phyloP scores from a whole-genome alignment of 2,329 filamentous ascomycete species.

The Alternaria hordeiaustralica region DNA sequence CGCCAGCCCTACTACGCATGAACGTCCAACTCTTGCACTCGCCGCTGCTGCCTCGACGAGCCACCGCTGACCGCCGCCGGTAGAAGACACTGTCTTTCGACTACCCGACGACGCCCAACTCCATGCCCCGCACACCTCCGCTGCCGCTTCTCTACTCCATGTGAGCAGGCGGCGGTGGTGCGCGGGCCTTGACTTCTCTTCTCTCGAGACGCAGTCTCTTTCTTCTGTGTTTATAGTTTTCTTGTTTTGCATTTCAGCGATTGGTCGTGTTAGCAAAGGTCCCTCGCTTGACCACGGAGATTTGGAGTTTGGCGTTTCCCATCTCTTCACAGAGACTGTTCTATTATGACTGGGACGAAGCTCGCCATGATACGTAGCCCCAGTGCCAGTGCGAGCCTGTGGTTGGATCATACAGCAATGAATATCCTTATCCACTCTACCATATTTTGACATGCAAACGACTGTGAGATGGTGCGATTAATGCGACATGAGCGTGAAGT shows the following conservation, averaged over 20 bases:
- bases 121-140: conserved; percentile 73
- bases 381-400: conserved; percentile 40
- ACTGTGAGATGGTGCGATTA: conserved; percentile 1
- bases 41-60: conserved; percentile 35
- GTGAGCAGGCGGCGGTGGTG: conserved; percentile 20
- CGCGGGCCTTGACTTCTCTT: conserved; percentile 14
- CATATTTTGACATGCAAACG: background rate
- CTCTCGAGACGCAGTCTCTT: conserved; percentile 28
- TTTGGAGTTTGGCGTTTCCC: conserved; percentile 35
- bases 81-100: conserved; percentile 73
- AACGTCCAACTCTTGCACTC: conserved; percentile 34
- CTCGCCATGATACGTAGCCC: conserved; percentile 18
- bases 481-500: background rate
- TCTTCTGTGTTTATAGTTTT: conserved; percentile 32
- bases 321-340: conserved; percentile 9
- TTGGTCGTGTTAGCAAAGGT: conserved; percentile 36
- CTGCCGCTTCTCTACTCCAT: conserved; percentile 45
- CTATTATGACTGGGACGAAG: conserved; percentile 5
- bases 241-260: conserved; percentile 49
- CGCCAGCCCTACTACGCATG: conserved; percentile 48
- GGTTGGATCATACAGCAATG: conserved; percentile 28
- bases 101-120: conserved; percentile 71
- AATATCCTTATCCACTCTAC: conserved; percentile 19
- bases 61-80: conserved; percentile 46
- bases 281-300: conserved; percentile 42